A percentile compares a stretch with the other conserved stretches of the same genome.
These are phyloP conservation scores for Takakia lepidozioides DNA, from an alignment of 225 moss, liverwort and hornwort genomes.

Conservation along the genomic window DNA sequence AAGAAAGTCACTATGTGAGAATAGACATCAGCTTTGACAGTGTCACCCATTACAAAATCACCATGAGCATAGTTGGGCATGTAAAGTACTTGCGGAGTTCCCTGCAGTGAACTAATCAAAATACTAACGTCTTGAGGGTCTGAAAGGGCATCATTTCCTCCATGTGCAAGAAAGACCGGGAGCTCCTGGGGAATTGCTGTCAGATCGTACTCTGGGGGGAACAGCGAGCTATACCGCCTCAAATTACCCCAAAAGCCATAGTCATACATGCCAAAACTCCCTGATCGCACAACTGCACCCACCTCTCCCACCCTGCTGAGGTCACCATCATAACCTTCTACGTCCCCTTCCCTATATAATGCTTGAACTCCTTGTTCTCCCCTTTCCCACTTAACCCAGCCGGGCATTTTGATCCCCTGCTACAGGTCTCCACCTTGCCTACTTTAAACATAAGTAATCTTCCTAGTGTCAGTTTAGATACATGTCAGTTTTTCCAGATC, in stretches of 20 bases:
- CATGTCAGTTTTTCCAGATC: too few species aligned
- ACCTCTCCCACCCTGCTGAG: not conserved
- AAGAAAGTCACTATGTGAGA: constrained; percentile 19
- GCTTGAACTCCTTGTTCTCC: too few species aligned
- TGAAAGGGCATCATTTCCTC: constrained; percentile 46
- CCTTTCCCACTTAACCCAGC: too few species aligned
- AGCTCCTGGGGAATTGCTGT: constrained; percentile 22
- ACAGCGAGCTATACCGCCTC: constrained; percentile 13
- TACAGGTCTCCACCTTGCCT: too few species aligned
- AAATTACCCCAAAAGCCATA: constrained; percentile 48
- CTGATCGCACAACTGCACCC: constrained; percentile 39
- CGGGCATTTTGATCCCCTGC: too few species aligned
- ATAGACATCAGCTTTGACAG: constrained; percentile 27
- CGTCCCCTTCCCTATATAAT: too few species aligned
- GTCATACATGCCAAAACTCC: constrained; percentile 41
- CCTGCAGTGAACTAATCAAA: constrained; percentile 7
- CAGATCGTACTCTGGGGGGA: constrained; percentile 37
- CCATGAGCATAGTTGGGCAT: constrained; percentile 36
- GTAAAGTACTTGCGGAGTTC: constrained; percentile 22
- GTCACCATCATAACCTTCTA: too few species aligned
- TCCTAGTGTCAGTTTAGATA: too few species aligned
- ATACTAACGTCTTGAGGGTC: constrained; percentile 27
- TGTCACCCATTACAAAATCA: constrained; percentile 37
- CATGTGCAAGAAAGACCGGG: constrained; percentile 37
- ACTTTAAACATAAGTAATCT: too few species aligned